Conservation (phyloP, 2,329 filamentous ascomycete species). For the Didymella lethalis region DNA sequence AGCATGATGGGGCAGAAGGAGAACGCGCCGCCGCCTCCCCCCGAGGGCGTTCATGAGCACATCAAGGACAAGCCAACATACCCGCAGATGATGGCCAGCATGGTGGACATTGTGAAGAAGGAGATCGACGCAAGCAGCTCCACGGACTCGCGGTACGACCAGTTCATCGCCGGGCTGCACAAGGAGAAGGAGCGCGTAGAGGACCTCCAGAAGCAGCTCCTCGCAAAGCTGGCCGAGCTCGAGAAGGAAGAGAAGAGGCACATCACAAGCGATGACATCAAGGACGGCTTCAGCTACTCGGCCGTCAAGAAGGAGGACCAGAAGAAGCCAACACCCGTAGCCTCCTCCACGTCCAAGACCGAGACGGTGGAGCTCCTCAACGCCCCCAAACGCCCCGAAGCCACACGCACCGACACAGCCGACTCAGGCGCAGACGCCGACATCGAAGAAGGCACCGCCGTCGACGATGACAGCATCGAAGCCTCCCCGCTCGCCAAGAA, state of each 20-base stretch:
- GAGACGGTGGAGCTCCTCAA: constrained; percentile 75
- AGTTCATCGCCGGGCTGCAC: constrained; percentile 80
- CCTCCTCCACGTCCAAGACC: constrained; percentile 35
- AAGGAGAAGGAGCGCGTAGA: constrained; percentile 80
- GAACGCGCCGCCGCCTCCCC: constrained; percentile 74
- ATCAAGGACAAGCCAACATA: constrained; percentile 82
- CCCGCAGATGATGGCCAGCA: constrained; percentile 97
- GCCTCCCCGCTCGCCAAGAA: constrained; percentile 79
- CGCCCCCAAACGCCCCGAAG: constrained; percentile 58
- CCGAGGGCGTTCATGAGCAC: constrained; percentile 79
- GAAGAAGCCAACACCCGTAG: constrained; percentile 34
- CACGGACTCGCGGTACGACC: constrained; percentile 69
- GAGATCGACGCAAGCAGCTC: constrained; percentile 77
- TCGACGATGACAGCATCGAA: constrained; percentile 69
- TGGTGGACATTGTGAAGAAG: constrained; percentile 92
- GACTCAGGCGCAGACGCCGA: constrained; percentile 69
- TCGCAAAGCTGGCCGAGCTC: constrained; percentile 77
- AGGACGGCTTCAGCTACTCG: constrained; percentile 90
- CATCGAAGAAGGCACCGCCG: constrained; percentile 62
- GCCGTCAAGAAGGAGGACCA: constrained; percentile 63
- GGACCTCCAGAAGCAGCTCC: constrained; percentile 77
- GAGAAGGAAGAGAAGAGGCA: constrained; percentile 86
- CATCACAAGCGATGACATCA: constrained; percentile 91
- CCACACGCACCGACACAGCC: constrained; percentile 52
- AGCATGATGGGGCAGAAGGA: constrained; percentile 64